Base-by-base conservation (phyloP, 768 basidiomycete genomes). In the Leccinum uliginosum region DNA sequence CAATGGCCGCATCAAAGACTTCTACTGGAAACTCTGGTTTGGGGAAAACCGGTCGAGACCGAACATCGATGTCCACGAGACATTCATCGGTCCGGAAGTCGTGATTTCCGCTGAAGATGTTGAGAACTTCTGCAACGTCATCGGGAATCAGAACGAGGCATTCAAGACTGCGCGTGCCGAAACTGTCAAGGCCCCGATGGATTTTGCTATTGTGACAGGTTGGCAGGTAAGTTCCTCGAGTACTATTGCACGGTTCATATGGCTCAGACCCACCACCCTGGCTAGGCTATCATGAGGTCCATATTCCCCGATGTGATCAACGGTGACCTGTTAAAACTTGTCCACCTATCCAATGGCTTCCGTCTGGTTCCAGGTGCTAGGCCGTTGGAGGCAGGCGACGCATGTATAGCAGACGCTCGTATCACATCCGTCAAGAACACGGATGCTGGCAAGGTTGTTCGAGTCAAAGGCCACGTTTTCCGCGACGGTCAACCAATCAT, bases 1-100 rank as follows among this genome's bases (percentile, higher is more conserved):
- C 63, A 98, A 96, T 76, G 78, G 78, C 54, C 84, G 90, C 59
- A 95, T 98, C 77, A 98, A 97, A 76, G 84, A 89, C 64, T 98
- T 98, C 71, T 99, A 99, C 78, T 99, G 97, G 97, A 87, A 87
- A 70, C 75, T 98, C 32, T 98, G 97, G 97, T 96, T 93, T 70
- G 94, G 97, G 35, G 93, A 93, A 67, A 78, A 90, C 59, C 82
- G 88, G 63, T 71, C 71, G 2, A 78, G 98, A 24, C 90, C 94
- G 10, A 73, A 81, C n/a, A 84, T 98, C 59, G 81, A 86, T 65
- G 79, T 96, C 53, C 82, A 81, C 50, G 89, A 91, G 61, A 88
- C 82, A 14, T 96, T 98, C 75, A 82, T 84, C 53, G 89, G 93
- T 23, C 93, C 91, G 2, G 88, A 92, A 71, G 89, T 94, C 55